Base-by-base conservation (phyloP, 2,329 filamentous ascomycete genomes). In the Neofusicoccum ribis region DNA sequence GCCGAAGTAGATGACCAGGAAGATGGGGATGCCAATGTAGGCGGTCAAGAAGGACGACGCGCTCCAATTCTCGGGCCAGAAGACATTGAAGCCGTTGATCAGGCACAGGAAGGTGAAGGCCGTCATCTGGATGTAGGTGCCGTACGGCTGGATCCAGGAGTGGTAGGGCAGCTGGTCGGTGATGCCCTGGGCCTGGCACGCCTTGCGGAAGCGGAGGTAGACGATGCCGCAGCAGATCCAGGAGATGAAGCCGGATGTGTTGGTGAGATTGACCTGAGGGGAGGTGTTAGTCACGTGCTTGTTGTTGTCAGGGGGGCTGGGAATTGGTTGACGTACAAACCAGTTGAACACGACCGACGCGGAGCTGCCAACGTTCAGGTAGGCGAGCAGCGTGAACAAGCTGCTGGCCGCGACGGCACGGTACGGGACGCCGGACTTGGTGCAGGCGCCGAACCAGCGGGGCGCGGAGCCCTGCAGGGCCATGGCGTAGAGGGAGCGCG, bases 41-140 rank as follows among this genome's bases (percentile, higher is more conserved):
- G 86, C 82, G 0, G 87, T 88, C 69, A 89, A 77, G 70, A 95
- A 95, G 70, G 82, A 82, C 5, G 83, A 80, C 0, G 83, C 84
- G 15, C 81, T 84, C 85, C 88, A 94, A 34, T 88, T 81, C 7
- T 81, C 78, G 0, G 87, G 85, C 74, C 89, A 89, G 74, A 94
- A 93, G 14, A 90, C 85, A 41, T 88, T 85, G 77, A 93, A 94
- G 1, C 90, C 91, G 70, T 92, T 92, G 69, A 91, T 88, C 3
- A 93, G 77, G 1, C 84, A 86, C n/a, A 93, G 80, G 31, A 91
- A 77, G 3, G 76, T 73, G 62, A 92, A 84, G 27, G 87, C 72
- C 15, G 84, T 73, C 1, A 92, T 82, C 9, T 84, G 82, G 63
- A 85, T 77, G 71, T 83, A 91, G 0, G 89, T 85, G 2, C 86